These are phyloP conservation scores for Ceratocystis ficicola DNA, from an alignment of 2,329 filamentous ascomycete species.

Conservation along the genomic window DNA sequence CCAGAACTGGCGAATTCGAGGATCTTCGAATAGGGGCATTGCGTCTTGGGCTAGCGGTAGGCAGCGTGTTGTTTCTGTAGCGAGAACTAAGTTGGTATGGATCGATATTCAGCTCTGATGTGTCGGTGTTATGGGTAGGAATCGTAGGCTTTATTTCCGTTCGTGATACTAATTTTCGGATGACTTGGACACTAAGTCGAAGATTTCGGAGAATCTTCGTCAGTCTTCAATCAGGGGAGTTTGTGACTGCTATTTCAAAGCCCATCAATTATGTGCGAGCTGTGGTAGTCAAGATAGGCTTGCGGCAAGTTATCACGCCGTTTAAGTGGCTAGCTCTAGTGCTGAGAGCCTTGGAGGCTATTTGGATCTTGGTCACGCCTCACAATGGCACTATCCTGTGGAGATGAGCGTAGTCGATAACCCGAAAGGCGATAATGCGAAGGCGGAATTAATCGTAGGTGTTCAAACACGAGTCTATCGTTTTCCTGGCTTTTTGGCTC, in stretches of 20 bases:
- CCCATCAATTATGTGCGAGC: neutral
- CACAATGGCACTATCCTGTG: neutral
- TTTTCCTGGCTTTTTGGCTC: neutral
- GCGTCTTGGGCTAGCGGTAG: constrained; percentile 22
- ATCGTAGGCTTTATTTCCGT: neutral
- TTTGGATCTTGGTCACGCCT: neutral
- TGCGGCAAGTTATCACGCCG: constrained; percentile 6
- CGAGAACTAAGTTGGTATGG: too few relatives aligned
- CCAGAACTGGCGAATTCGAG: constrained; percentile 82
- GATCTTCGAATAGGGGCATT: constrained; percentile 61
- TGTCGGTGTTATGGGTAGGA: too few relatives aligned
- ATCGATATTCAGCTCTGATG: too few relatives aligned
- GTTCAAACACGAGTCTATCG: neutral
- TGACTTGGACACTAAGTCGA: neutral
- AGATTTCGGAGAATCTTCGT: neutral
- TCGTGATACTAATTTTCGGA: neutral
- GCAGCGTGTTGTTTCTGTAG: neutral
- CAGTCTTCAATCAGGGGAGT: too few relatives aligned
- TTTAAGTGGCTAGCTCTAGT: neutral
- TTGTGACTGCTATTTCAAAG: neutral
- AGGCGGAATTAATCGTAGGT: neutral
- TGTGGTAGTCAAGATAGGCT: neutral
- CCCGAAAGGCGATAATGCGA: neutral
- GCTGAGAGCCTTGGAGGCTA: neutral
- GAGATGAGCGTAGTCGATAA: neutral